Conservation (phyloP, 768 basidiomycete species). For the Mycena sanguinolenta region DNA sequence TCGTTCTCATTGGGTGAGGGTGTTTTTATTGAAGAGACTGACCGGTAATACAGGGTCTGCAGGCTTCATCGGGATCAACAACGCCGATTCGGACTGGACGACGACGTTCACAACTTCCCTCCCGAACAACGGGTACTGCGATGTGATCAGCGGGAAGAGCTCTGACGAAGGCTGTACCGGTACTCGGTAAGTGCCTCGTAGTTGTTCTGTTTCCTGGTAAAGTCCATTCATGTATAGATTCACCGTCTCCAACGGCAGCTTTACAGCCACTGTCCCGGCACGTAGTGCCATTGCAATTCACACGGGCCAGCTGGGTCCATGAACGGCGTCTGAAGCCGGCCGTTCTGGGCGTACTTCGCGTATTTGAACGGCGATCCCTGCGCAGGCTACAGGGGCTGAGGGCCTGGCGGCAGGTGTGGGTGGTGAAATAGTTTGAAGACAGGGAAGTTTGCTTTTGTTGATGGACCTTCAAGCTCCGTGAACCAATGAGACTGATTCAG, state of each 20-base stretch:
- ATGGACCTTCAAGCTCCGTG: too few species aligned
- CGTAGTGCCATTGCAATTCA: constrained; percentile 71
- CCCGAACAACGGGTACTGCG: constrained; percentile 72
- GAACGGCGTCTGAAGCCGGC: too few species aligned
- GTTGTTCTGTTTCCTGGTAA: background rate
- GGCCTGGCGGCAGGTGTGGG: too few species aligned
- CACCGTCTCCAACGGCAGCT: constrained; percentile 62
- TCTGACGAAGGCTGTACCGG: constrained; percentile 63
- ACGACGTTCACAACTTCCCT: constrained; percentile 69
- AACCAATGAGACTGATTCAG: too few species aligned
- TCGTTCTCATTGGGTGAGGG: background rate
- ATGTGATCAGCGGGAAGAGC: constrained; percentile 68
- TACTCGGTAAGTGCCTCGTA: constrained; percentile 51
- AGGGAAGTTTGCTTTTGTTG: too few species aligned
- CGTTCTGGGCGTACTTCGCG: too few species aligned
- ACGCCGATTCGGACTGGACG: constrained; percentile 68
- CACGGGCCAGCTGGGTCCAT: constrained; percentile 56
- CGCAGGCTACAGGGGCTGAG: too few species aligned
- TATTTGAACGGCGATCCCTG: too few species aligned
- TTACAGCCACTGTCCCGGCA: constrained; percentile 64
- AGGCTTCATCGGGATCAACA: constrained; percentile 79
- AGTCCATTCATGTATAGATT: constrained; percentile 54
- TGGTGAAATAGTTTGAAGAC: too few species aligned
- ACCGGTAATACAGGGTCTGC: constrained; percentile 52
- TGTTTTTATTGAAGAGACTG: background rate